Evolutionary conservation across 2,329 filamentous ascomycete species (phyloP), one percentile per base, ranked within the genome.

Genomic region (Penicillium brasilianum): DNA sequence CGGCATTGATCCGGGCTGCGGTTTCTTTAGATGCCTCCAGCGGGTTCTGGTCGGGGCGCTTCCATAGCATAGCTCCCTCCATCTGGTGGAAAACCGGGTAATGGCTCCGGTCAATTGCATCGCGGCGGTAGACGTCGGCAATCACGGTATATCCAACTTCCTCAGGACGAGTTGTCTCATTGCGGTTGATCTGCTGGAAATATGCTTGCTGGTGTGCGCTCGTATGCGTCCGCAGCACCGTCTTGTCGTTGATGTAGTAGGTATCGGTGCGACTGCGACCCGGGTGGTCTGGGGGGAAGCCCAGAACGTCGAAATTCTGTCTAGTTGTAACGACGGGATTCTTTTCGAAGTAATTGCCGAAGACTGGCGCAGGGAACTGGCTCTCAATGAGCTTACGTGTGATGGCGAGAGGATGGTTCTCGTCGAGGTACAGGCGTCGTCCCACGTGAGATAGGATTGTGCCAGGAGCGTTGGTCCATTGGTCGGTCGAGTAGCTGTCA

Each of bases 51-150:
- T 64, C 60, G 2, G 76, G 82, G 10, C 92, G 86, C 73, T 95
- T 90, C 94, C 95, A 99, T 57, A 93, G 89, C 69, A 90, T 85
- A 9, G 94, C 94, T 13, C 93, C 94, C 77, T 99, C 95, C 93
- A 98, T 98, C 80, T 99, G 95, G 79, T 99, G 95, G 78, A 99
- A 99, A 60, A 96, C 88, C 0, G 95, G 95, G 78, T 98, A 98
- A 79, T 99, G 95, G 69, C 90, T 95, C 59, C 91, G 87, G 78
- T 99, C 95, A 72, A 99, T 90, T 59, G 94, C 93, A 85, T 99
- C 95, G 66, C 95, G 86, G 46, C 95, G 88, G 77, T 98, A 99
- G 18, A 99, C 95, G 76, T 99, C 95, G 25, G 94, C 95, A 61
- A 90, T 90, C 74, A 99, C 91, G 36, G 96, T 90, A 75, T 93